phyloP scores from a whole-genome alignment of 169 alveolate genomes.

The Cryptosporidium tyzzeri region DNA sequence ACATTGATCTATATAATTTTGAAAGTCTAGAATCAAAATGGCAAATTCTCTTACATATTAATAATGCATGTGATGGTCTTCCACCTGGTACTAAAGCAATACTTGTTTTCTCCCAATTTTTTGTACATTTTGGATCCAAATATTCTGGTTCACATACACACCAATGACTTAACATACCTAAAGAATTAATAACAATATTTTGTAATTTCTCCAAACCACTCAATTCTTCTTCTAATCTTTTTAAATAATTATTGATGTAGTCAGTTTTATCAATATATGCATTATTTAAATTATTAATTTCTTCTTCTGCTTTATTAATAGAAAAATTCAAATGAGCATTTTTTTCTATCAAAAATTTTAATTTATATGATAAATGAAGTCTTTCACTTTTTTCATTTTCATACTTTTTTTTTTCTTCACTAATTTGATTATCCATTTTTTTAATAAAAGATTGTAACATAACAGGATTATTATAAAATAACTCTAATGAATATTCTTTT shows the following conservation, averaged over 20 bases:
- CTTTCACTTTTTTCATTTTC: conserved; percentile 34
- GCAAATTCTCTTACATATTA: conserved; percentile 60
- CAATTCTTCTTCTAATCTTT: conserved; percentile 11
- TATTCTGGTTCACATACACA: conserved; percentile 64
- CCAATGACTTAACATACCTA: conserved; percentile 72
- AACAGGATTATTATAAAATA: conserved; percentile 45
- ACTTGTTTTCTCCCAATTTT: conserved; percentile 54
- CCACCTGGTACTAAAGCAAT: conserved; percentile 61
- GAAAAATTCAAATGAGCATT: conserved; percentile 14
- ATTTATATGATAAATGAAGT: conserved; percentile 22
- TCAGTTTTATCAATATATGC: not conserved
- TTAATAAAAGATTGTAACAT: conserved; percentile 23
- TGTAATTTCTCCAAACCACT: conserved; percentile 16
- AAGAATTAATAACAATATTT: conserved; percentile 53
- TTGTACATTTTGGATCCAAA: conserved; percentile 56
- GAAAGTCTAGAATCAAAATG: conserved; percentile 48
- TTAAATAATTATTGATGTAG: conserved; percentile 5
- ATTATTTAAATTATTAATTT: conserved; percentile 23
- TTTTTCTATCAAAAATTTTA: conserved; percentile 38
- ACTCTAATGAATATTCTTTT: conserved; percentile 33
- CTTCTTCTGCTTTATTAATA: not conserved
- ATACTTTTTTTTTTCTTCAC: conserved; percentile 9
- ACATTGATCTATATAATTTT: conserved; percentile 47
- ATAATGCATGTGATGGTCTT: conserved; percentile 56
- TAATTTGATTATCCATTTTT: conserved; percentile 55